Evolutionary conservation across 768 basidiomycete species (phyloP), one percentile per base, ranked within the genome.

Genomic region (Fomitopsis serialis): DNA sequence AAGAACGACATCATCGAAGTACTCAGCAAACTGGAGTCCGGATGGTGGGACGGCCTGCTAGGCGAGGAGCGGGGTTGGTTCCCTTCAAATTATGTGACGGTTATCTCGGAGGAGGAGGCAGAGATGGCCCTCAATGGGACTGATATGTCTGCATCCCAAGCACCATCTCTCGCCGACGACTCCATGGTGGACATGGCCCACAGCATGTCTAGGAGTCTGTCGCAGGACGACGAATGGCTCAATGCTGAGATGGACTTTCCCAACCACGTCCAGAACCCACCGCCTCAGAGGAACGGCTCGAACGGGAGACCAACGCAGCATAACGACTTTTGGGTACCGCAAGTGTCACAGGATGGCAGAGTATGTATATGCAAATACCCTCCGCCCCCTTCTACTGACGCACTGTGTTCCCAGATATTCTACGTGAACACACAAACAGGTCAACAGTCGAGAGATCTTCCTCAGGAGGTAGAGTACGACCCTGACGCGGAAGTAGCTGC

Each of bases 11-110:
- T 98, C 60, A 97, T 99, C 59, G 92, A 98, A 68, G 92, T 98
- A 55, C 78, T 96, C 50, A 90, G 88, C 11, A 87, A 85, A 61
- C 83, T 98, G 51, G 89, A 91, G 35, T 90, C 90, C 4, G 96
- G 96, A 15, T 99, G 96, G 96, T 98, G 95, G 97, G 96, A 99
- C 68, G 96, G 96, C 4, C 74, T 97, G 54, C 77, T 97, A 21
- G 82, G 85, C 45, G 89, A 91, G 51, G 87, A 89, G 67, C 83
- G 96, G 48, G 96, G 96, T 53, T 96, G 92, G 92, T 96, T 99
- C 70, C 96, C 96, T 21, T 92, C 89, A 60, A 99, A 98, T 73
- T 98, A 97, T 73, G 94, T 97, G 43, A 72, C 76, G 45, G 66
- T 81, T 43, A 83, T 98, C 52, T 78, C 82, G 23, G 89, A 91